These are phyloP conservation scores for Corrigiola litoralis DNA, from an alignment of 179 eudicot genomes.

Conservation along the genomic window DNA sequence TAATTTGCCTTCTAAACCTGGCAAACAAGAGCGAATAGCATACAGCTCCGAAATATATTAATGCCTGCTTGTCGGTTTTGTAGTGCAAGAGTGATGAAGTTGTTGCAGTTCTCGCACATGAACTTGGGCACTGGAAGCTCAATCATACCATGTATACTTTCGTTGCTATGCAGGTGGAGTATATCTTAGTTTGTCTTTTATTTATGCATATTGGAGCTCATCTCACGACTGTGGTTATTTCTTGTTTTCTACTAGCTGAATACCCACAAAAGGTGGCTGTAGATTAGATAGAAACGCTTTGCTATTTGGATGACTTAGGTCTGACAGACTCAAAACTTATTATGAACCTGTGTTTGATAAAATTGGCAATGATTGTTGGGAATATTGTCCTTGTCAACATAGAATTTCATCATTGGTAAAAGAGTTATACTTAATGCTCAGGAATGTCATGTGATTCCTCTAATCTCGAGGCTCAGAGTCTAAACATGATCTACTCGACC, in stretches of 20 bases:
- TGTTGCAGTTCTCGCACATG: constrained; percentile 98
- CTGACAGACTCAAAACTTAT: too few relatives aligned
- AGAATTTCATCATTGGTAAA: background rate
- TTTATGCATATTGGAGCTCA: background rate
- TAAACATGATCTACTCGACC: too few relatives aligned
- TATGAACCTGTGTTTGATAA: too few relatives aligned
- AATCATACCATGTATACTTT: constrained; percentile 94
- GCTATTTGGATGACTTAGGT: too few relatives aligned
- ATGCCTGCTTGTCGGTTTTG: constrained; percentile 16
- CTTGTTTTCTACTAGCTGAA: background rate
- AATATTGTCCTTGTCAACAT: background rate
- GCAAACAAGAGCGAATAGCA: too few relatives aligned
- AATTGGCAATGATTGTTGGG: background rate
- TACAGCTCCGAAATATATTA: too few relatives aligned
- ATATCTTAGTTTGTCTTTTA: background rate
- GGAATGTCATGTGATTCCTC: too few relatives aligned
- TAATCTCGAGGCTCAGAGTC: too few relatives aligned
- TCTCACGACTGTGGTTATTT: background rate
- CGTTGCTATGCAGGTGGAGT: constrained; percentile 81
- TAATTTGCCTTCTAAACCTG: too few relatives aligned
- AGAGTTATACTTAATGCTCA: too few relatives aligned
- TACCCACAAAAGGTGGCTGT: too few relatives aligned
- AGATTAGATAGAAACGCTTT: too few relatives aligned
- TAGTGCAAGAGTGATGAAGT: constrained; percentile 91
- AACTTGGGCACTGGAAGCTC: constrained; percentile 98